Evolutionary conservation across 345 rosid genomes (phyloP), one percentile per base, ranked within the genome.

Genomic region (Salix dunnii): DNA sequence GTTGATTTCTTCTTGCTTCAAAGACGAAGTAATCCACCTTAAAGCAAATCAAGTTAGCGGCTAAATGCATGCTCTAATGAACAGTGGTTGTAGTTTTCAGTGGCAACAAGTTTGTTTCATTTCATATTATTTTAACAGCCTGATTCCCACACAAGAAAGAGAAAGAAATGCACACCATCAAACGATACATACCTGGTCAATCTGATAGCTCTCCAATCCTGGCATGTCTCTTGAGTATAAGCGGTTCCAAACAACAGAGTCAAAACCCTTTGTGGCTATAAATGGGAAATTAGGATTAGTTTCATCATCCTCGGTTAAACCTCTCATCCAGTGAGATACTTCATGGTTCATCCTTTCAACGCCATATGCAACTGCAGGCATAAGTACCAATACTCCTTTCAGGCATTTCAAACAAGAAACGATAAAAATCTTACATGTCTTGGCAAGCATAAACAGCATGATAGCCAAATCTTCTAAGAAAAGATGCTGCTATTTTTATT

Each of bases 191-290:
- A 83, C 98, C 95, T 90, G 97, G 68, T 82, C 79, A 71, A 81
- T 88, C 74, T 89, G 91, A 85, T 82, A 85, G 77, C 83, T 93
- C 20, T 86, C 86, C 67, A 85, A 82, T 67, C 89, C 94, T 1
- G 90, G 84, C 28, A 74, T 63, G 79, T 95, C 97, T 79, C 90
- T 84, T 0, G 99, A 95, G 82, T 91, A 93, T 74, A 93, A 81
- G 73, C 97, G 90, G 81, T 85, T 95, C 99, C 97, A 95, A 58
- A 95, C 97, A 71, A 95, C 94, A 67, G 97, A 93, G 67, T 92
- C 94, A 64, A 88, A 90, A 33, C 97, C 99, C 28, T 87, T 81
- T 53, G 90, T 91, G 13, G 97, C 97, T 25, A 89, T 84, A 82
- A 93, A 95, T 33, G 97, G 97, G 81, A 93, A 78, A 75, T 68